Conservation (phyloP, 192 early-diverging fungal genomes). For the Diversispora eburnea region DNA sequence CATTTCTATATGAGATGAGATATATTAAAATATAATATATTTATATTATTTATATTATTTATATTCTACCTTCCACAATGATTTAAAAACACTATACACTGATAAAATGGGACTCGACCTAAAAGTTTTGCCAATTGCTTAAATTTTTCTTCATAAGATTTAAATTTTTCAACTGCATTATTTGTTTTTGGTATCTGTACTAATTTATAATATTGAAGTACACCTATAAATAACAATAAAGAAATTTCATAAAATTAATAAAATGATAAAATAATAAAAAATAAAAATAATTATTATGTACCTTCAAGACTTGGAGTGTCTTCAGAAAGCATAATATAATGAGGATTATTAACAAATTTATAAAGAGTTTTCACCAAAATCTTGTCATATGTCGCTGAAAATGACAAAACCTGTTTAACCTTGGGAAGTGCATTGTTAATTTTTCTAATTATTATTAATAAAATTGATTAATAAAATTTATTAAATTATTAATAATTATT, state of each 20-base stretch:
- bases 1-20: too few relatives aligned
- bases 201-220: constrained; percentile 48
- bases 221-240: constrained; percentile 38
- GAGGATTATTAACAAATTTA: constrained; percentile 44
- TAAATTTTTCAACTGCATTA: constrained; percentile 30
- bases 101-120: constrained; percentile 52
- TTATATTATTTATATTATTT: not conserved
- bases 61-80: constrained; percentile 34
- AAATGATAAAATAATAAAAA: not conserved
- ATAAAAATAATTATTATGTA: constrained; percentile 17
- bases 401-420: constrained; percentile 52
- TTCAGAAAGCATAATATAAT: constrained; percentile 47
- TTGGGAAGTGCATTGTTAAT: constrained; percentile 39
- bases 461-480: not conserved
- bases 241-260: not conserved
- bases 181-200: constrained; percentile 24
- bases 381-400: constrained; percentile 60
- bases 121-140: constrained; percentile 43
- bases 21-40: too few relatives aligned
- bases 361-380: constrained; percentile 37
- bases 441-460: constrained; percentile 20
- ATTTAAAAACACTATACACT: constrained; percentile 60
- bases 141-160: constrained; percentile 48
- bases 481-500: not conserved
- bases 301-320: constrained; percentile 51